A percentile compares a stretch with the other conserved stretches of the same genome.
Evolutionary conservation across 352 stramenopile genomes (phyloP).

Genomic region (Blastocystis sp.): DNA sequence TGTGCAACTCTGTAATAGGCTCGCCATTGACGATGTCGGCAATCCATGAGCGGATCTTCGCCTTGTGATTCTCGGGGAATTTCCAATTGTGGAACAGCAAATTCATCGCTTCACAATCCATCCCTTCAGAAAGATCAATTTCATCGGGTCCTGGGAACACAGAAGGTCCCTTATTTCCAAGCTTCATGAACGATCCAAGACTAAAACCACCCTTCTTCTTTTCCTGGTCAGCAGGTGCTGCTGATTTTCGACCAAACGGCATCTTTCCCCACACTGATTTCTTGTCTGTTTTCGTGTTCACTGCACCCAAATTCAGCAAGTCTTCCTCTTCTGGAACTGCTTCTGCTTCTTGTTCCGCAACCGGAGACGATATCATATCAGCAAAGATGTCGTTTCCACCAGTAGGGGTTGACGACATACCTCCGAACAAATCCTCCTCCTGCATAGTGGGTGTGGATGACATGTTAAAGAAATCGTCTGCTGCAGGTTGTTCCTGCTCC

Average conservation of each 20-base stretch:
- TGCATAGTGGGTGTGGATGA: neutral
- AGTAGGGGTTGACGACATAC: neutral
- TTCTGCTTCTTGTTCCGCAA: neutral
- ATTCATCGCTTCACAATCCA: constrained; percentile 9
- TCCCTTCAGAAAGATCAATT: neutral
- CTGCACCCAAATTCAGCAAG: constrained; percentile 3
- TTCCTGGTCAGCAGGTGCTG: neutral
- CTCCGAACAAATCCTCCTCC: constrained; percentile 5
- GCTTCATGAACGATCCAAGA: constrained; percentile 1
- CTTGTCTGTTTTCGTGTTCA: neutral
- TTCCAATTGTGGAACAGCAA: constrained; percentile 22
- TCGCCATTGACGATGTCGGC: neutral
- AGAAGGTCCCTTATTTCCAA: neutral
- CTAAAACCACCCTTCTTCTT: constrained; percentile 37
- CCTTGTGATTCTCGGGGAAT: constrained; percentile 8
- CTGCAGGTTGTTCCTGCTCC: neutral
- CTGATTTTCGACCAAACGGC: neutral
- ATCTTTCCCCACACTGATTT: neutral
- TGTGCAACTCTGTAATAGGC: constrained; percentile 32
- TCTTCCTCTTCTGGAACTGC: neutral
- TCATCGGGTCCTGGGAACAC: neutral
- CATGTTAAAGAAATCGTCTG: neutral
- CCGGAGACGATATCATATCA: neutral
- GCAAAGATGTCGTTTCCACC: neutral
- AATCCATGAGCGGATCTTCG: neutral